A percentile compares a stretch with the other conserved stretches of the same genome.
These are phyloP conservation scores for Ananas comosus DNA, from an alignment of 176 grass and related monocot species.

Conservation along the genomic window DNA sequence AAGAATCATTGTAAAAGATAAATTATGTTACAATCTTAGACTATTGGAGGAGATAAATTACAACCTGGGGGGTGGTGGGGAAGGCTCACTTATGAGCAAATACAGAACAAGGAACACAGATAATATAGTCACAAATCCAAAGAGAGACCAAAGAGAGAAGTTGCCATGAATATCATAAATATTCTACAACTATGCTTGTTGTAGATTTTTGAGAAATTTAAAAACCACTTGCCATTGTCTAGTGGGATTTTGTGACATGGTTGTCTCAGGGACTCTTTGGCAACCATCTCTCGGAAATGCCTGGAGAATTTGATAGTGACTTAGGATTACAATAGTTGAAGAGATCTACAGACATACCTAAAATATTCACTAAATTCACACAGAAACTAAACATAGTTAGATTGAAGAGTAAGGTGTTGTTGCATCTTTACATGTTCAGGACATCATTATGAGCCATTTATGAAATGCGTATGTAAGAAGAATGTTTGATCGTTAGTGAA, in stretches of 20 bases:
- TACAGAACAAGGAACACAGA: background rate
- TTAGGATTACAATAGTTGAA: no score
- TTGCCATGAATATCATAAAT: background rate
- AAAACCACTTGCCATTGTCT: slow-evolving; percentile 21
- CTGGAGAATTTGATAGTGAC: slow-evolving; percentile 25
- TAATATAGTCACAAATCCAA: background rate
- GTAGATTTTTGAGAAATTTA: background rate
- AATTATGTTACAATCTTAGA: no score
- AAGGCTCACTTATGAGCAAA: no score
- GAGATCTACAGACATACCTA: no score
- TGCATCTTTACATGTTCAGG: background rate
- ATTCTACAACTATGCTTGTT: background rate
- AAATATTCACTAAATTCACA: background rate
- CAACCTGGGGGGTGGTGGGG: no score
- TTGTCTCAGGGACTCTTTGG: slow-evolving; percentile 22
- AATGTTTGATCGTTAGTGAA: background rate
- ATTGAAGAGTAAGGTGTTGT: background rate
- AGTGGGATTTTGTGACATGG: slow-evolving; percentile 11
- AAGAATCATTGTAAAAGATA: no score
- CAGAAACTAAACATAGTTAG: background rate
- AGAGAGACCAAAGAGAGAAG: background rate
- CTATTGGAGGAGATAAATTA: no score
- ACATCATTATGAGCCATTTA: background rate
- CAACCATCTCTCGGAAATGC: slow-evolving; percentile 45
- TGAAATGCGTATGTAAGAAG: background rate